A percentile compares a stretch with the other conserved stretches of the same genome.
phyloP scores from a whole-genome alignment of 1,139 yeast species.

The Zygosaccharomyces pseudobailii region DNA sequence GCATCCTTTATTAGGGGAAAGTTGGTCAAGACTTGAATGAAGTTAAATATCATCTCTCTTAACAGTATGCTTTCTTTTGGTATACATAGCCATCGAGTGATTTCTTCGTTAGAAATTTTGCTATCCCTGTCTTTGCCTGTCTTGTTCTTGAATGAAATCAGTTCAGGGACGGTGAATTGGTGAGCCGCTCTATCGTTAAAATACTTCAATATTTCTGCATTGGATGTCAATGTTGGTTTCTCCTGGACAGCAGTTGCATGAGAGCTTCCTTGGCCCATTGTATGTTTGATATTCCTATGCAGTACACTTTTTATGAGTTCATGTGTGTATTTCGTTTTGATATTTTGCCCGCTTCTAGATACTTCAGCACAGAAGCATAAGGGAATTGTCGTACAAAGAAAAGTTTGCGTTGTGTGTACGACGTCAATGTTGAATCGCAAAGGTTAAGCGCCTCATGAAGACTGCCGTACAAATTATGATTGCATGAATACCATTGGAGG shows the following conservation, averaged over 20 bases:
- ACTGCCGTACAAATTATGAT: too few species aligned
- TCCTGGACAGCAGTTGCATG: conserved; percentile 1
- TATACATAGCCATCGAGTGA: conserved; percentile 32
- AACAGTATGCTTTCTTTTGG: conserved; percentile 31
- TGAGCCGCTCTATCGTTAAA: conserved; percentile 17
- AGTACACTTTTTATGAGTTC: background rate
- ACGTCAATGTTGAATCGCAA: too few species aligned
- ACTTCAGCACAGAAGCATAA: background rate
- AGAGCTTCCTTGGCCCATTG: conserved; percentile 21
- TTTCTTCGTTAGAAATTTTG: conserved; percentile 27
- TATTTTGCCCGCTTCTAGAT: background rate
- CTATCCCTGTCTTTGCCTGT: conserved; percentile 31
- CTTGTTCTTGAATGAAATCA: conserved; percentile 21
- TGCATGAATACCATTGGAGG: too few species aligned
- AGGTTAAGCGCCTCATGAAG: too few species aligned
- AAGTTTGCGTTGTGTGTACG: background rate
- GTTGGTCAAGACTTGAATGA: conserved; percentile 37
- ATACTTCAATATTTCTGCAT: conserved; percentile 10
- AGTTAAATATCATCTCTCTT: conserved; percentile 33
- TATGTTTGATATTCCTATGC: background rate
- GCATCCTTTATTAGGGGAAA: conserved; percentile 42
- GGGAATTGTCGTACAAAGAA: background rate
- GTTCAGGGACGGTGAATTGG: conserved; percentile 22
- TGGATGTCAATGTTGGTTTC: conserved; percentile 4
- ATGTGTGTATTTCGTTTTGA: background rate